Evolutionary conservation across 208 protist genomes (phyloP).

Genomic region (Acanthamoeba culbertsoni): DNA sequence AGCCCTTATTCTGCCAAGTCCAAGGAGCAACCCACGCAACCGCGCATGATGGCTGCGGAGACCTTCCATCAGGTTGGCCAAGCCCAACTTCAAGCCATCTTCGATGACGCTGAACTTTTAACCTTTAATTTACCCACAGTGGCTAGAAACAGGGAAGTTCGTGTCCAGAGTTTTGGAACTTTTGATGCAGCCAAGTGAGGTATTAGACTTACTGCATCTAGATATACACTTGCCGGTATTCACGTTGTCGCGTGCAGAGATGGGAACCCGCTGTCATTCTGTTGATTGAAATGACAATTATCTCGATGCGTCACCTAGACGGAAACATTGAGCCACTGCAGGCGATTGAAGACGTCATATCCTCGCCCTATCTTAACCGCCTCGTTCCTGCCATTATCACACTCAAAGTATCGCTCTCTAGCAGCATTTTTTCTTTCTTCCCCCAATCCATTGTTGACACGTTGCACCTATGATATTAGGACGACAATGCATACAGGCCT

Average conservation of each 20-base stretch:
- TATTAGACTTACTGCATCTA: not conserved
- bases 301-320: not conserved
- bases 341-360: not conserved
- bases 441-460: not conserved
- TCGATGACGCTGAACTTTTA: not conserved
- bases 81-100: not conserved
- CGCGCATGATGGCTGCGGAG: not conserved
- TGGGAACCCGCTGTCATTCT: not conserved
- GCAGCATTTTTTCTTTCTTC: not conserved
- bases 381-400: not conserved
- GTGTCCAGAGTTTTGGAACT: not conserved
- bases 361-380: not conserved
- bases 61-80: not conserved
- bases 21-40: not conserved
- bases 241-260: not conserved
- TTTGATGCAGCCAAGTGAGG: not conserved
- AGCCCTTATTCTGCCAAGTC: slow-evolving; percentile 16
- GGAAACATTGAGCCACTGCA: not conserved
- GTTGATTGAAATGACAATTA: not conserved
- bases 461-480: not conserved
- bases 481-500: not conserved
- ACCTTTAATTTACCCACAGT: not conserved
- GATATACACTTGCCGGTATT: not conserved
- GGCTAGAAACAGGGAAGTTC: not conserved
- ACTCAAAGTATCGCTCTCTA: not conserved